Evolutionary conservation across 768 basidiomycete genomes (phyloP).

Genomic region (Leccinum disarticulatum): DNA sequence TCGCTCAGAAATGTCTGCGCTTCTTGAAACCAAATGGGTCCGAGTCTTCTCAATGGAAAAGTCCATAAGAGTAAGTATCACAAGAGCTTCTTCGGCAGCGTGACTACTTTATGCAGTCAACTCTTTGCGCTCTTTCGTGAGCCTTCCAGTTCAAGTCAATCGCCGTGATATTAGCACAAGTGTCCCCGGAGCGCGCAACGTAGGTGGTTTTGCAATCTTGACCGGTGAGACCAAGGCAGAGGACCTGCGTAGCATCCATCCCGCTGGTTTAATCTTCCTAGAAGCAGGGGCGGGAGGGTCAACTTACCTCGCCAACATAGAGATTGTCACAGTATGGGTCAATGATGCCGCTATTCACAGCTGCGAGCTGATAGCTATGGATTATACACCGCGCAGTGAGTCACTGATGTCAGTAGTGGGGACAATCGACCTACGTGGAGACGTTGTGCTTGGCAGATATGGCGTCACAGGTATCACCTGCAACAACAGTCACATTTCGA

Average conservation of each 20-base stretch:
- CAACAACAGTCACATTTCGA: constrained; percentile 57
- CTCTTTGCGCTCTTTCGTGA: no score
- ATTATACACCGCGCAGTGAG: not conserved
- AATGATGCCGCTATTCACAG: constrained; percentile 48
- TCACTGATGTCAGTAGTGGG: not conserved
- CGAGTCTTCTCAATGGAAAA: no score
- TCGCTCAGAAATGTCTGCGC: no score
- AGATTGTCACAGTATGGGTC: constrained; percentile 59
- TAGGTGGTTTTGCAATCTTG: constrained; percentile 58
- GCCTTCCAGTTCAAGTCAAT: no score
- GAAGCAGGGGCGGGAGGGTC: not conserved
- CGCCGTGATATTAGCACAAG: constrained; percentile 45
- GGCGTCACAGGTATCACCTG: constrained; percentile 60
- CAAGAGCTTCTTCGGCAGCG: no score
- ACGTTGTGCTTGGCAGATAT: constrained; percentile 63
- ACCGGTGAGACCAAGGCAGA: constrained; percentile 58
- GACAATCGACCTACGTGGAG: constrained; percentile 51
- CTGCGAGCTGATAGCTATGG: constrained; percentile 56
- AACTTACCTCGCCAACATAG: constrained; percentile 44
- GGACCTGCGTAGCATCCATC: constrained; percentile 22
- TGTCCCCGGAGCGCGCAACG: constrained; percentile 48
- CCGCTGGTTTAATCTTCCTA: not conserved
- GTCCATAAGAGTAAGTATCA: no score
- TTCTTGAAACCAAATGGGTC: no score
- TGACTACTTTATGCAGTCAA: no score